These are phyloP conservation scores for Barnettozyma californica DNA, from an alignment of 805 yeast genomes.

Conservation along the genomic window DNA sequence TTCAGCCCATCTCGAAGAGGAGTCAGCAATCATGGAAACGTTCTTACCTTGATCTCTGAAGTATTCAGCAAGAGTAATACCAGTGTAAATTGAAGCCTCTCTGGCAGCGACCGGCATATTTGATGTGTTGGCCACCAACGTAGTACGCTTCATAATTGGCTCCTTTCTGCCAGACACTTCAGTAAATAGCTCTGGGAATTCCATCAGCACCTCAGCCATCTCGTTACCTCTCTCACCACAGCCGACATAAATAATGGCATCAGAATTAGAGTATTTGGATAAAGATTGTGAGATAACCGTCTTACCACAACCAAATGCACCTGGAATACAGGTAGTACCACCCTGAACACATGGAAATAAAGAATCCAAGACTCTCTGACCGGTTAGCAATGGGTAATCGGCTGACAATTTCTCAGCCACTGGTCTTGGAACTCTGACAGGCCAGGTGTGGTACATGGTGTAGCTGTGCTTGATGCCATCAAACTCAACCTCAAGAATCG, in stretches of 20 bases:
- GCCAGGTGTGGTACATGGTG: constrained; percentile 99
- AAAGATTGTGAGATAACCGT: constrained; percentile 97
- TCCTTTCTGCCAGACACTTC: constrained; percentile 91
- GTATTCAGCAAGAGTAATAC: constrained; percentile 97
- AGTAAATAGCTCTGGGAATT: constrained; percentile 95
- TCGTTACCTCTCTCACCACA: constrained; percentile 98
- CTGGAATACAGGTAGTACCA: constrained; percentile 99
- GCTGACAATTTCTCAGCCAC: constrained; percentile 92
- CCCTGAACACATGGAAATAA: constrained; percentile 99
- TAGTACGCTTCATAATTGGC: constrained; percentile 99
- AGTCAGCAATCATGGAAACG: constrained; percentile 99
- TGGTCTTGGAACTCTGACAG: constrained; percentile 99
- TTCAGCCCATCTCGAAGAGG: constrained; percentile 99
- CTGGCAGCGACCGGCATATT: constrained; percentile 99
- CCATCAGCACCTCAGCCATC: constrained; percentile 99
- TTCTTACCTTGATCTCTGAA: constrained; percentile 99
- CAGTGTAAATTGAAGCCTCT: constrained; percentile 99
- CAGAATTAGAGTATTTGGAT: constrained; percentile 96
- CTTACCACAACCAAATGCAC: constrained; percentile 99
- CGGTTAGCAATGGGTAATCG: constrained; percentile 91
- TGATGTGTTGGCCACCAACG: constrained; percentile 96
- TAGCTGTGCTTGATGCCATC: constrained; percentile 77
- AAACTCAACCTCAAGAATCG: constrained; percentile 88
- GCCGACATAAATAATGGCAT: constrained; percentile 92
- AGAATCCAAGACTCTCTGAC: constrained; percentile 97